Base-by-base conservation (phyloP, 2,329 filamentous ascomycete species). In the Penicillium aurantiogriseum region DNA sequence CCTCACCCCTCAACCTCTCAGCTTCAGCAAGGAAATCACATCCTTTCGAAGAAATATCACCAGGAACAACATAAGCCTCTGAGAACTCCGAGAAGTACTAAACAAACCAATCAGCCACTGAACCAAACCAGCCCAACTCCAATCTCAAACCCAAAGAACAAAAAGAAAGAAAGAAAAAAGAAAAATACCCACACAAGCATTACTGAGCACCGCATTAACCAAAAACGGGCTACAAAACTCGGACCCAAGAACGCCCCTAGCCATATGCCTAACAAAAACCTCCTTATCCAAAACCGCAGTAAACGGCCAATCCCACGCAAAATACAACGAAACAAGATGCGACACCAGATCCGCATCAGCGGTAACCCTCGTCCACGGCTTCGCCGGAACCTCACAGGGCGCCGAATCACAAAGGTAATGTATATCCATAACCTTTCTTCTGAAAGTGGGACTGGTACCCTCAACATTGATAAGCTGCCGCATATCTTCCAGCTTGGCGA, bases 251-350 rank as follows among this genome's bases (percentile, higher is more conserved):
- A 72, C 60, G 1, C 67, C 67, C 19, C 36, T 38, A 0, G 52
- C 54, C 74, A 76, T 76, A 63, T 74, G 66, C 5, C 90, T 90
- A 25, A 83, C 80, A 50, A 87, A 75, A 65, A 94, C 94, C 69
- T 95, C 91, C 36, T 86, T 81, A 68, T 89, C 90, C 69, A 96
- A 92, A 44, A 94, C 80, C 17, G 81, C 85, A 71, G 89, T 95
- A 74, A 92, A 95, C 27, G 90, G 87, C 72, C 96, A 96, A 73
- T 96, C 91, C 88, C 92, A 96, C 66, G 86, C 90, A 75, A 96
- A 96, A 76, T 96, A 96, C 86, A 96, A 88, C 69, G 91, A 91
- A 65, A 96, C 84, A 25, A 96, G 82, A 74, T 96, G 91, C 9
- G 86, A 84, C 60, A 96, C 85, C 42, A 95, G 80, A 51, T 88